Evolutionary conservation across 2,329 filamentous ascomycete species (phyloP).

Genomic region (Coniochaeta sp.): DNA sequence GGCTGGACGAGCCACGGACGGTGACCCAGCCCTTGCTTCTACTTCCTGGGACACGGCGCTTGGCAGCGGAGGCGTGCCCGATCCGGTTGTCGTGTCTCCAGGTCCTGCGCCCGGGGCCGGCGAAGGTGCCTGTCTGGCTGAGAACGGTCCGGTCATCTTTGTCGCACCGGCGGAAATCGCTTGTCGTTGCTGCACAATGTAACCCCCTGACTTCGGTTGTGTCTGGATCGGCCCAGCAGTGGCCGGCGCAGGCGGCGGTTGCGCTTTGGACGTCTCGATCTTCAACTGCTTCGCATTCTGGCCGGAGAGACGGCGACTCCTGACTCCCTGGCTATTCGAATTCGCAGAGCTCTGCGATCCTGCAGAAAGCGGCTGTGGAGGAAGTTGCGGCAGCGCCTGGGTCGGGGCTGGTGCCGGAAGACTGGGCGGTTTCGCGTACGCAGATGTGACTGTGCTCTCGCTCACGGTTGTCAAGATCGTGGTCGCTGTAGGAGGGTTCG

Average conservation of each 20-base stretch:
- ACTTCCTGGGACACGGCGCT: conserved; percentile 19
- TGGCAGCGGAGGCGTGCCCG: conserved; percentile 20
- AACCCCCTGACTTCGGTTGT: conserved; percentile 23
- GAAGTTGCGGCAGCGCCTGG: conserved; percentile 36
- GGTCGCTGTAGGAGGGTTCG: conserved; percentile 61
- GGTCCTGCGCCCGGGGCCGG: conserved; percentile 23
- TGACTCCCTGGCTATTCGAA: conserved; percentile 42
- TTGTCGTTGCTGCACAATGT: conserved; percentile 33
- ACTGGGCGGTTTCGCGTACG: conserved; percentile 18
- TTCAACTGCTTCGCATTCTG: conserved; percentile 76
- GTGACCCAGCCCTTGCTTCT: conserved; percentile 42
- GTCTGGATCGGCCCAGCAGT: conserved; percentile 14
- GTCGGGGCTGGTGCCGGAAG: conserved; percentile 39
- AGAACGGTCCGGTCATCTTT: conserved; percentile 19
- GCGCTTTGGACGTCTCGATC: conserved; percentile 62
- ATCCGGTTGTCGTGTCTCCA: conserved; percentile 19
- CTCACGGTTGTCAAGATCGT: conserved; percentile 66
- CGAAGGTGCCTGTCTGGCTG: conserved; percentile 24
- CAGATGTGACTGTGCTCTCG: conserved; percentile 38
- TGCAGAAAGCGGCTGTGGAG: conserved; percentile 25
- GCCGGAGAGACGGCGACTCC: conserved; percentile 71
- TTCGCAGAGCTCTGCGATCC: conserved; percentile 15
- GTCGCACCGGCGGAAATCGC: conserved; percentile 28
- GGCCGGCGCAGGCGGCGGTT: conserved; percentile 15
- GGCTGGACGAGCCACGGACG: conserved; percentile 36